Evolutionary conservation across 2,329 filamentous ascomycete species (phyloP), one percentile per base, ranked within the genome.

Genomic region (Cordyceps cicadae): DNA sequence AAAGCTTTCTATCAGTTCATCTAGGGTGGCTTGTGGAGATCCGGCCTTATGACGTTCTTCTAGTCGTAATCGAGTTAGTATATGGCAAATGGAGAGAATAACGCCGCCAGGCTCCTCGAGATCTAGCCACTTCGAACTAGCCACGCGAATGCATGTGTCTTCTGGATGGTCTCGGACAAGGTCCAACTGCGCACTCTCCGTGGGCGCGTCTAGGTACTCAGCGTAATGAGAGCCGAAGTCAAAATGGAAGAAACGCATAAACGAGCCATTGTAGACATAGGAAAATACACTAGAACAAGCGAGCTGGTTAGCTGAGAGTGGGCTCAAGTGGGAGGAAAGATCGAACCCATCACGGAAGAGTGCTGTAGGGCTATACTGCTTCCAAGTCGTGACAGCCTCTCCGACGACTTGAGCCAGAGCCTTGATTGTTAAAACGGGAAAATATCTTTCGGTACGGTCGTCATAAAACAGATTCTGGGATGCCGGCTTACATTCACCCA

Each of bases 41-140:
- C 24, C 50, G 34, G n/a, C 32, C 21, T 41, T 37, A 41, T 54
- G 51, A 54, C 50, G n/a, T 19, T 54, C 51, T 29, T n/a, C 21
- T 21, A 54, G 29, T 34, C 48, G 19, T 37, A 54, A 15, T 43
- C 51, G 19, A 29, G 51, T 43, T 21, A 29, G 51, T 41, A 54
- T 43, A 43, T 54, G 51, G 26, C 51, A 54, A n/a, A 54, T 54
- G 14, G 37, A 54, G 19, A 17, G 51, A 54, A 54, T 29, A 29
- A 54, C 34, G 37, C 41, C 51, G 41, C 41, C 26, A n/a, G 51
- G 51, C 37, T 54, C 15, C 51, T 54, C 51, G 37, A 54, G 51
- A 43, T 54, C 51, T 8, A 54, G 37, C 51, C 51, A 54, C 51
- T 43, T 43, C 37, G 51, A 41, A 54, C 51, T 41, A 54, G 51